Evolutionary conservation across 768 basidiomycete genomes (phyloP).

Genomic region (Grammothele lineata): DNA sequence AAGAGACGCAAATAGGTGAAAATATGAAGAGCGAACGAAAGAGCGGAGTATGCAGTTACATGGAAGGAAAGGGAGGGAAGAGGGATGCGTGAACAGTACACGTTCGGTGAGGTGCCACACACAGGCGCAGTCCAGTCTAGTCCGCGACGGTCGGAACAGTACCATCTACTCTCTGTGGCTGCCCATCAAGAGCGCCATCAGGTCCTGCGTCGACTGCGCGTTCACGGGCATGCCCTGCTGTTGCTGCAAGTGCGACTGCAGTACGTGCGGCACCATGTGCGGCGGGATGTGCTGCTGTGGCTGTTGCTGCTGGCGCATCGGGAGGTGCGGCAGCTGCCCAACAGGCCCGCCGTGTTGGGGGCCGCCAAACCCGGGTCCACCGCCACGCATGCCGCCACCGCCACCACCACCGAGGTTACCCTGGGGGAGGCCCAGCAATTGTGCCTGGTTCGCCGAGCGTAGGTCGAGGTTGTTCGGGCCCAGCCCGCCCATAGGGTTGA

Average conservation of each 20-base stretch:
- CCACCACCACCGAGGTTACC: constrained; percentile 42
- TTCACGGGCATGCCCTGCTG: constrained; percentile 50
- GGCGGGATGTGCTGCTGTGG: constrained; percentile 58
- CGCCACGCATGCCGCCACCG: constrained; percentile 38
- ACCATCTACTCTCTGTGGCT: constrained; percentile 61
- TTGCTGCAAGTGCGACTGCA: constrained; percentile 58
- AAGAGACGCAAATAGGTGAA: not conserved
- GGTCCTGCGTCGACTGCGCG: constrained; percentile 62
- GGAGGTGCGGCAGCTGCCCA: constrained; percentile 36
- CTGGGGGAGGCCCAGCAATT: constrained; percentile 41
- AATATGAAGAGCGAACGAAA: no score
- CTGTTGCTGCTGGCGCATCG: constrained; percentile 46
- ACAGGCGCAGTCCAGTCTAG: no score
- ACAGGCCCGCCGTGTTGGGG: constrained; percentile 38
- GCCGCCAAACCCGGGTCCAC: constrained; percentile 41
- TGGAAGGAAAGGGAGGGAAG: not conserved
- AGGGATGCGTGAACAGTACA: constrained; percentile 3
- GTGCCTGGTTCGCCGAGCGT: constrained; percentile 44
- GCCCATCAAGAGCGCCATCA: constrained; percentile 83
- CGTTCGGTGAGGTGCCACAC: no score
- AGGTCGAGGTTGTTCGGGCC: constrained; percentile 54
- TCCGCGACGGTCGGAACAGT: no score
- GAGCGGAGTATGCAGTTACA: not conserved
- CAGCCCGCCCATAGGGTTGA: constrained; percentile 48
- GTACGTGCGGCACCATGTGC: constrained; percentile 47